A percentile compares a stretch with the other conserved stretches of the same genome.
phyloP scores from a whole-genome alignment of 2,329 filamentous ascomycete genomes.

The Clonostachys chloroleuca region DNA sequence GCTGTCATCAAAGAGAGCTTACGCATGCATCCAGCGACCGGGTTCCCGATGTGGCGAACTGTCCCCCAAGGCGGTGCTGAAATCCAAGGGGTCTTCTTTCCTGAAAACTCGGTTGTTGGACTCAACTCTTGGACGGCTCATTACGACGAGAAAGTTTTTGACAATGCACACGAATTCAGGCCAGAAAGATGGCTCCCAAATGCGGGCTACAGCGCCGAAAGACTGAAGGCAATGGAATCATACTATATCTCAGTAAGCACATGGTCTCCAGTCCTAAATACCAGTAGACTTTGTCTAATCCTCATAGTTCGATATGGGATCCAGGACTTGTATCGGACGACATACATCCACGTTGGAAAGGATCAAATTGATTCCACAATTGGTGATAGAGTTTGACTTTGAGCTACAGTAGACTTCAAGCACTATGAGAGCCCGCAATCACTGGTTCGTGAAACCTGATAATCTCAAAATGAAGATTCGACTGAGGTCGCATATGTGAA shows the following conservation, averaged over 20 bases:
- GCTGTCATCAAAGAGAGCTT: constrained; percentile 46
- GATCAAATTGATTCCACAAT: too few relatives aligned
- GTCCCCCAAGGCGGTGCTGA: constrained; percentile 36
- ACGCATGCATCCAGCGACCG: constrained; percentile 39
- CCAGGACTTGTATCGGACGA: too few relatives aligned
- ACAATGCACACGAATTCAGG: constrained; percentile 24
- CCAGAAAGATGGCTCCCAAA: constrained; percentile 34
- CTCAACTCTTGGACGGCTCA: constrained; percentile 30
- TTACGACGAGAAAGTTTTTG: constrained; percentile 19
- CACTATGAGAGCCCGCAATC: too few relatives aligned
- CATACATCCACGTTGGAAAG: too few relatives aligned
- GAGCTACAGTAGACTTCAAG: too few relatives aligned
- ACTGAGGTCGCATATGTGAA: too few relatives aligned
- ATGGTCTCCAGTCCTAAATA: too few relatives aligned
- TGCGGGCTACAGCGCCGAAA: constrained; percentile 8
- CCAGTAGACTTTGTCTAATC: too few relatives aligned
- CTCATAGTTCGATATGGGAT: too few relatives aligned
- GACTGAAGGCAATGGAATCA: constrained; percentile 17
- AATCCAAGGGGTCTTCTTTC: constrained; percentile 23
- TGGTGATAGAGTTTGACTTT: too few relatives aligned
- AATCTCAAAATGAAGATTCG: too few relatives aligned
- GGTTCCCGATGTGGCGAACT: constrained; percentile 36
- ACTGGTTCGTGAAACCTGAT: too few relatives aligned
- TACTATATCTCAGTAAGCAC: constrained; percentile 17
- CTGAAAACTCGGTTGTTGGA: constrained; percentile 21